These are phyloP conservation scores for Rosa chinensis DNA, from an alignment of 306 rosid genomes.

Conservation along the genomic window DNA sequence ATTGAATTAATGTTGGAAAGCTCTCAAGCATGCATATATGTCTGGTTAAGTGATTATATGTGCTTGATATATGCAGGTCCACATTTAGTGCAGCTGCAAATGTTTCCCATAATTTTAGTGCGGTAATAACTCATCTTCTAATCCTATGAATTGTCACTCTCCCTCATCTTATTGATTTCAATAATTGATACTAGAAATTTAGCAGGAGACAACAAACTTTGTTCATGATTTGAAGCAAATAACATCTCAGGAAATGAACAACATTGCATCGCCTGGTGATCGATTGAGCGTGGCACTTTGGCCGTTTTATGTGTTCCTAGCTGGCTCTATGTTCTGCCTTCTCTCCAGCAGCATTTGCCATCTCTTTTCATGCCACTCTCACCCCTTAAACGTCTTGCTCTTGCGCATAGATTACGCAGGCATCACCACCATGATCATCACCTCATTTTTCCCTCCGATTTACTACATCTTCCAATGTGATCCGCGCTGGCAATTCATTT, in stretches of 20 bases:
- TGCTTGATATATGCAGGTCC: constrained; percentile 48
- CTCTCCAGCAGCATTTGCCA: constrained; percentile 91
- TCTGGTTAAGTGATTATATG: not conserved
- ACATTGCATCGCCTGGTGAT: constrained; percentile 7
- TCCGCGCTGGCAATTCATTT: constrained; percentile 76
- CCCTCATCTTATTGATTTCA: not conserved
- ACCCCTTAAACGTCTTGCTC: constrained; percentile 48
- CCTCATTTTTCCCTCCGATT: constrained; percentile 93
- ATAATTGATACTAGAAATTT: not conserved
- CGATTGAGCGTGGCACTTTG: constrained; percentile 44
- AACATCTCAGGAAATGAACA: constrained; percentile 40
- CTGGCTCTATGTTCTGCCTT: constrained; percentile 93
- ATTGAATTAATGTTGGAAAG: not conserved
- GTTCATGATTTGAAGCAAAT: constrained; percentile 47
- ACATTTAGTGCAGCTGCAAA: constrained; percentile 49
- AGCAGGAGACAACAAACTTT: constrained; percentile 59
- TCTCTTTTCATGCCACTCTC: constrained; percentile 90
- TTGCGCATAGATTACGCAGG: constrained; percentile 77
- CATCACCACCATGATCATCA: constrained; percentile 82
- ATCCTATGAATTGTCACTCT: not conserved
- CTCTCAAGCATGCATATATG: not conserved
- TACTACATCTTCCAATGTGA: constrained; percentile 89
- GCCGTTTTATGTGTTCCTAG: constrained; percentile 90
- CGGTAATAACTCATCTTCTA: constrained; percentile 34
- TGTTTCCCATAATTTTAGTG: constrained; percentile 51